phyloP scores from a whole-genome alignment of 352 stramenopile species.

The Thalassiosira allenii region DNA sequence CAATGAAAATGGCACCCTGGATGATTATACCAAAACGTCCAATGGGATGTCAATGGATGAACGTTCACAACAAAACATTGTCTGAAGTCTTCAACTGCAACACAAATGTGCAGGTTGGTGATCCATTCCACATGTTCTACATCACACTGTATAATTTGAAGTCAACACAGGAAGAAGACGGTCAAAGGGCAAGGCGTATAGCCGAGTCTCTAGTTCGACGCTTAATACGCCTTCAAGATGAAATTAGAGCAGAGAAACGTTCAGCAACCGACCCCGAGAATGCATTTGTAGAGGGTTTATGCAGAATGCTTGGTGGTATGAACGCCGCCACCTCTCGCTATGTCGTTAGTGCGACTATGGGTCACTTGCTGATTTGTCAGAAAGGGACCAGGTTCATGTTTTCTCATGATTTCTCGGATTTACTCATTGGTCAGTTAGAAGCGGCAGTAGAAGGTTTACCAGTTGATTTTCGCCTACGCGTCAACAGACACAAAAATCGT shows the following conservation, averaged over 20 bases:
- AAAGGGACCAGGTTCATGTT: slow-evolving; percentile 41
- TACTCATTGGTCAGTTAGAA: slow-evolving; percentile 40
- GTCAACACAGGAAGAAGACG: slow-evolving; percentile 45
- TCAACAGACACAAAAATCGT: no score
- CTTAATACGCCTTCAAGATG: no score
- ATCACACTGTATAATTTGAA: slow-evolving; percentile 45
- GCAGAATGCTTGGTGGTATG: slow-evolving; percentile 37
- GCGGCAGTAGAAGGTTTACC: slow-evolving; percentile 6
- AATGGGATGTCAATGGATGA: slow-evolving; percentile 47
- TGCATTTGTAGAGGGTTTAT: slow-evolving; percentile 53
- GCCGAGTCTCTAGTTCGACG: no score
- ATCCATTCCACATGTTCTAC: slow-evolving; percentile 34
- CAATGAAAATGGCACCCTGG: no score
- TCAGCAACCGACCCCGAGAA: no score
- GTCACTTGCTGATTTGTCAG: slow-evolving; percentile 25
- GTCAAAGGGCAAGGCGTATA: no score
- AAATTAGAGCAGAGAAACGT: no score
- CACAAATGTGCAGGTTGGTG: slow-evolving; percentile 37
- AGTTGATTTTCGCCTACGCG: no score
- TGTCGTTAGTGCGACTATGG: slow-evolving; percentile 46
- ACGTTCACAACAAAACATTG: slow-evolving; percentile 14
- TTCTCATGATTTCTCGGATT: slow-evolving; percentile 43
- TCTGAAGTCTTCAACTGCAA: slow-evolving; percentile 53
- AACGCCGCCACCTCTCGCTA: slow-evolving; percentile 31
- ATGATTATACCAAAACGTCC: no score